Base-by-base conservation (phyloP, 1,284 basidiomycete species). In the Ganoderma multipileum region DNA sequence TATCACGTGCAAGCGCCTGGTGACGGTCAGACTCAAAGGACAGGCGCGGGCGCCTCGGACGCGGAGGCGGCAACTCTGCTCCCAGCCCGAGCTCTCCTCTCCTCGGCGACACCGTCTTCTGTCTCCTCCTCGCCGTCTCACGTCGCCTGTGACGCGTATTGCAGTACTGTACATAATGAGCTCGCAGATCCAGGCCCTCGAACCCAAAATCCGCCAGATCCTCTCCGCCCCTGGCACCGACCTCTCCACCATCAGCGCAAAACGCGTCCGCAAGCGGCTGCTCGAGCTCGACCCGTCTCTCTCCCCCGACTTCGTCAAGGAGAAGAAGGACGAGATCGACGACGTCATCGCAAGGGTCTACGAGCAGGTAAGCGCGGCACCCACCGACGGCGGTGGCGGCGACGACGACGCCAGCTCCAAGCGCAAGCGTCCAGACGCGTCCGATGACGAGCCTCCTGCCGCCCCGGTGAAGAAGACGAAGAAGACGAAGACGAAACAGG, bases 161-260 rank as follows among this genome's bases (percentile, higher is more conserved):
- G 2, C 16, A 16, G 42, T 44, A 38, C 47, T 38, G 23, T 30
- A 50, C 55, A 68, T 61, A 63, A 78, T 78, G 77, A 61, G 59
- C 39, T 62, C 74, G 60, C 65, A 77, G 65, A 72, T 79, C 26
- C 64, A 74, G 33, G 67, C 75, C 66, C 84, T 94, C 70, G 86
- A 89, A 76, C 83, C 85, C n/a, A 84, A 81, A 67, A 89, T 94
- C 75, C 83, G 83, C 69, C 81, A 83, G 68, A 92, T 94, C 77
- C 86, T 94, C 65, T 83, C 86, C 55, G 87, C 89, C 20, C 92
- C 92, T 8, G 88, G 87, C 61, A 89, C 86, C 61, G 90, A 94
- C 82, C 84, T 94, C 73, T 71, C 82, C 57, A 91, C 89, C 55
- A 92, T 94, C 79, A 92, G 89, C 75, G 92, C 92, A 64, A 93